A percentile compares a stretch with the other conserved stretches of the same genome.
Conservation (phyloP, 257 asterid species). For the Solanum chaucha region DNA sequence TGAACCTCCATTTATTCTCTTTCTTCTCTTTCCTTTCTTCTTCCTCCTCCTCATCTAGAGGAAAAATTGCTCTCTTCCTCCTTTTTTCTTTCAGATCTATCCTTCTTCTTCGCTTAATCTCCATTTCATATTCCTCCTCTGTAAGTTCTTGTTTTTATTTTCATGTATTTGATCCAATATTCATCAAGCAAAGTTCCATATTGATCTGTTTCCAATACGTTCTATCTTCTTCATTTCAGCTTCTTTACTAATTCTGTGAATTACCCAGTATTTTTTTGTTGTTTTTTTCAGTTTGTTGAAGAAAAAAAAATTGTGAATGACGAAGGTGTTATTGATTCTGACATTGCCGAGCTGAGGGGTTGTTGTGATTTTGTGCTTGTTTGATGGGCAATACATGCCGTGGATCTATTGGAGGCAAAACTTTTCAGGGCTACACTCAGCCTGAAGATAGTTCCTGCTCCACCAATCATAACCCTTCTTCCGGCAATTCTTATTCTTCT, state of each 20-base stretch:
- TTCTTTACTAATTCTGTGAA: not conserved
- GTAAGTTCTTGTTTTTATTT: not conserved
- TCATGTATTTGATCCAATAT: not conserved
- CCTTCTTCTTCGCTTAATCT: not conserved
- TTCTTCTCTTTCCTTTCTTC: not conserved
- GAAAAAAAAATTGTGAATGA: not conserved
- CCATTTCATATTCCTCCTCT: not conserved
- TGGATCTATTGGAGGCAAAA: slow-evolving; percentile 2
- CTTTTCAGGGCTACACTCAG: not conserved
- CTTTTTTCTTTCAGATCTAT: not conserved
- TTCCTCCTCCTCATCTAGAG: not conserved
- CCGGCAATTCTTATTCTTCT: not conserved
- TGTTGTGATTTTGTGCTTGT: not conserved
- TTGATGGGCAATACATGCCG: slow-evolving; percentile 5
- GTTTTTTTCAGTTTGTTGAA: not conserved
- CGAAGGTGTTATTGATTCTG: not conserved
- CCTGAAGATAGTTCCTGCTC: not conserved
- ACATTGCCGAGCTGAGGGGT: not conserved
- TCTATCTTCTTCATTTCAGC: not conserved
- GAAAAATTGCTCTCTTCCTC: not conserved
- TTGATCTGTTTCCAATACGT: not conserved
- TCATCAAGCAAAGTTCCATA: not conserved
- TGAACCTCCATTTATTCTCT: not conserved
- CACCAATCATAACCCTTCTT: not conserved
- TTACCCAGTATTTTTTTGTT: not conserved